These are phyloP conservation scores for Phlyctochytrium arcticum DNA, from an alignment of 192 early-diverging fungal species.

Conservation along the genomic window DNA sequence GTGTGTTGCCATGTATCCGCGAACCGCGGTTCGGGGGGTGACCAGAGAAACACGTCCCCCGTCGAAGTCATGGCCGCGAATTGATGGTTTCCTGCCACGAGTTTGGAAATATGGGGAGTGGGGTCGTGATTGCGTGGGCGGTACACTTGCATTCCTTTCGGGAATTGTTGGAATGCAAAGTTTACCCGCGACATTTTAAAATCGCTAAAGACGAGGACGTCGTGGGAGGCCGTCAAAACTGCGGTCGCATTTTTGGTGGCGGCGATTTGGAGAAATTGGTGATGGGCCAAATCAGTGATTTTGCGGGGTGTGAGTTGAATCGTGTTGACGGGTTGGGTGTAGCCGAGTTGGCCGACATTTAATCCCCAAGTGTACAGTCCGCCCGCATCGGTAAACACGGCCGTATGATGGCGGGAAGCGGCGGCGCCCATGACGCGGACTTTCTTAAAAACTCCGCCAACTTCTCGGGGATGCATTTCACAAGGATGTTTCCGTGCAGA, in stretches of 20 bases:
- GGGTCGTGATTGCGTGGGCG: not conserved
- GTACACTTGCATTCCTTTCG: not conserved
- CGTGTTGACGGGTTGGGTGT: constrained; percentile 16
- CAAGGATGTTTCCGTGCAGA: constrained; percentile 30
- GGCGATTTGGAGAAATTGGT: constrained; percentile 50
- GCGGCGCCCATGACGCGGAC: constrained; percentile 53
- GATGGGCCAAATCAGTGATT: constrained; percentile 53
- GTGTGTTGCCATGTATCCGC: constrained; percentile 33
- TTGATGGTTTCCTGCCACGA: constrained; percentile 44
- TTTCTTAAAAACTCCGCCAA: constrained; percentile 51
- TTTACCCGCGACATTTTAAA: constrained; percentile 47
- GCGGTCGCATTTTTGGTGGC: constrained; percentile 67
- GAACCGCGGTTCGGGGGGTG: constrained; percentile 30
- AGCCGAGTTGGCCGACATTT: constrained; percentile 66
- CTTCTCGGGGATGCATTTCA: constrained; percentile 46
- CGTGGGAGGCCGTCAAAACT: constrained; percentile 49
- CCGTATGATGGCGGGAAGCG: constrained; percentile 65
- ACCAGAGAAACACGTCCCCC: constrained; percentile 61
- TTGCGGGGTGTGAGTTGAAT: constrained; percentile 57
- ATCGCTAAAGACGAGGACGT: constrained; percentile 57
- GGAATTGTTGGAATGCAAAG: constrained; percentile 31
- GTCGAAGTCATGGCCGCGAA: constrained; percentile 32
- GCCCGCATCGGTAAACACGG: constrained; percentile 53
- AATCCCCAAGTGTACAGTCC: constrained; percentile 65
- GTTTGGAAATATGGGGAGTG: constrained; percentile 10